Evolutionary conservation across 1,284 basidiomycete genomes (phyloP).

Genomic region (Pseudomicrostroma phylloplanum): DNA sequence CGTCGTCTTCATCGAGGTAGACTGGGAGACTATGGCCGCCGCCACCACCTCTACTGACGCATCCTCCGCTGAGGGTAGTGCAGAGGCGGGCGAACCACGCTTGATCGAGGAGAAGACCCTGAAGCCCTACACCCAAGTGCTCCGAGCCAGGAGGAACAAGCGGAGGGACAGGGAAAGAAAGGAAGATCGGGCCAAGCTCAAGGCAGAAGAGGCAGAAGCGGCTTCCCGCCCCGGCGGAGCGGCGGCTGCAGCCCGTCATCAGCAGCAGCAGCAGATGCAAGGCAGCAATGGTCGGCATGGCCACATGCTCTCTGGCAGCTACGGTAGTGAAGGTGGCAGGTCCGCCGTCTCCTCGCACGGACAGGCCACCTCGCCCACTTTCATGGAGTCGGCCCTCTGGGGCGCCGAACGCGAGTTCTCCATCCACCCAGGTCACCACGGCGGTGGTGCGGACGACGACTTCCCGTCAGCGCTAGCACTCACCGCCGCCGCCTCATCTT

Average conservation of each 20-base stretch:
- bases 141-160: slow-evolving; percentile 32
- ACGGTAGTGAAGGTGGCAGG: slow-evolving; percentile 14
- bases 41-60: neutral
- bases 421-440: slow-evolving; percentile 31
- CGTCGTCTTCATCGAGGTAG: slow-evolving; percentile 87
- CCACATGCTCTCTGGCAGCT: slow-evolving; percentile 21
- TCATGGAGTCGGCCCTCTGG: slow-evolving; percentile 41
- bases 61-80: no score
- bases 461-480: slow-evolving; percentile 19
- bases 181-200: slow-evolving; percentile 40
- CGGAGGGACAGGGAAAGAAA: slow-evolving; percentile 33
- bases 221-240: slow-evolving; percentile 17
- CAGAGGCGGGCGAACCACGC: neutral
- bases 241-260: neutral
- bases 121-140: slow-evolving; percentile 37
- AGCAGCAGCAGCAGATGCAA: neutral
- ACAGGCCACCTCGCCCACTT: slow-evolving; percentile 23
- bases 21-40: slow-evolving; percentile 52
- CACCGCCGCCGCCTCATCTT: neutral
- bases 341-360: neutral
- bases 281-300: neutral
- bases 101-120: slow-evolving; percentile 28
- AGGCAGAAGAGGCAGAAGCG: slow-evolving; percentile 39
- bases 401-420: slow-evolving; percentile 47
- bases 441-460: slow-evolving; percentile 23